These are phyloP conservation scores for Isabelozyma pseudorhagii DNA, from an alignment of 805 yeast species.

Conservation along the genomic window DNA sequence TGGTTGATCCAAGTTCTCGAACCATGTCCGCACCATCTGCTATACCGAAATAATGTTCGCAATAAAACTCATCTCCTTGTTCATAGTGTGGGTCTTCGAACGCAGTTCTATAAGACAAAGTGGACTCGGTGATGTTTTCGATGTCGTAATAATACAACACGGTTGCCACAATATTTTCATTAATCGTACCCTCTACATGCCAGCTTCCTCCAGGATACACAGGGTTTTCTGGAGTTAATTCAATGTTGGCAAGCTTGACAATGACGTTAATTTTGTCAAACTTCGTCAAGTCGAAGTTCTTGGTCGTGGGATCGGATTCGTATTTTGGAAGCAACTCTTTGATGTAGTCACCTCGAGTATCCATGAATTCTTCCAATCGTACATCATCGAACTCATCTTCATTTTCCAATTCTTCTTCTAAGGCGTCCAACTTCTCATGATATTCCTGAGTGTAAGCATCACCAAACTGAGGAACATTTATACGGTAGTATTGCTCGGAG, in stretches of 20 bases:
- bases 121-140: constrained; percentile 25
- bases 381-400: constrained; percentile 4
- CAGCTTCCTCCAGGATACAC: constrained; percentile 29
- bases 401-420: constrained; percentile 3
- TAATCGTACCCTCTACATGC: constrained; percentile 33
- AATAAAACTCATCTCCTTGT: constrained; percentile 19
- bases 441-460: constrained; percentile 14
- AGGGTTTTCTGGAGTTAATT: constrained; percentile 31
- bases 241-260: constrained; percentile 32
- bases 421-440: constrained; percentile 1
- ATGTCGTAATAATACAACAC: constrained; percentile 30
- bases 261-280: constrained; percentile 24
- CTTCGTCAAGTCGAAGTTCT: neutral
- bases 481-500: constrained; percentile 12
- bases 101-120: constrained; percentile 17
- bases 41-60: constrained; percentile 18
- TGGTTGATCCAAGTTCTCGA: constrained; percentile 14
- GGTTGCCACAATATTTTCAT: constrained; percentile 33
- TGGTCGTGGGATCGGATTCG: neutral
- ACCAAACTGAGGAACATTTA: constrained; percentile 9
- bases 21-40: constrained; percentile 16
- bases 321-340: constrained; percentile 5
- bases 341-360: neutral
- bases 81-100: constrained; percentile 22
- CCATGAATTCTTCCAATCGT: neutral